A percentile compares a stretch with the other conserved stretches of the same genome.
Evolutionary conservation across 1,284 basidiomycete genomes (phyloP).

Genomic region (Bjerkandera adusta): DNA sequence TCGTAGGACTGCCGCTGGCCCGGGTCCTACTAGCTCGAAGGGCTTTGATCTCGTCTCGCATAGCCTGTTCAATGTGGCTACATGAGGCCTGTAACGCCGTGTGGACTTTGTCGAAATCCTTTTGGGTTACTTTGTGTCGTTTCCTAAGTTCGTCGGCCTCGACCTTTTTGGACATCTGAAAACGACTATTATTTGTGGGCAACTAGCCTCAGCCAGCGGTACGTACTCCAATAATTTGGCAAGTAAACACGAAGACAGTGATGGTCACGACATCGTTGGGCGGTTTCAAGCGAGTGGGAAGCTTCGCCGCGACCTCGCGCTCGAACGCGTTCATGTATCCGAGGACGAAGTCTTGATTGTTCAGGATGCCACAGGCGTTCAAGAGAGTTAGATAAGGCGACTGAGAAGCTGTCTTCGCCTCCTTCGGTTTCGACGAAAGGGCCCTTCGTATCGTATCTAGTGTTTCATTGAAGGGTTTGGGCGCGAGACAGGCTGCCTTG

Average conservation of each 20-base stretch:
- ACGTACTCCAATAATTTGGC: constrained; percentile 14
- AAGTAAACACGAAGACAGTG: constrained; percentile 26
- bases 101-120: constrained; percentile 10
- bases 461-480: constrained; percentile 28
- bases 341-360: constrained; percentile 18
- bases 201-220: constrained; percentile 10
- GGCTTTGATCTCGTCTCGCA: neutral
- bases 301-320: constrained; percentile 18
- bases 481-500: constrained; percentile 32
- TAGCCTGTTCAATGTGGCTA: neutral
- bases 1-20: neutral
- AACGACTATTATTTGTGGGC: neutral
- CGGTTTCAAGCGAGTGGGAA: constrained; percentile 17
- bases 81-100: neutral
- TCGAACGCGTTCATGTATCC: constrained; percentile 24
- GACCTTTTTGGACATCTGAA: constrained; percentile 11
- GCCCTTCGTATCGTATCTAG: constrained; percentile 29
- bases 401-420: neutral
- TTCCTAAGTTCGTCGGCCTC: constrained; percentile 11
- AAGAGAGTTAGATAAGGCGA: constrained; percentile 21
- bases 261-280: constrained; percentile 22
- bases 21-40: constrained; percentile 1
- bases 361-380: constrained; percentile 13
- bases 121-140: constrained; percentile 13
- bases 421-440: constrained; percentile 12